Base-by-base conservation (phyloP, 306 rosid genomes). In the Glycine latifolia region DNA sequence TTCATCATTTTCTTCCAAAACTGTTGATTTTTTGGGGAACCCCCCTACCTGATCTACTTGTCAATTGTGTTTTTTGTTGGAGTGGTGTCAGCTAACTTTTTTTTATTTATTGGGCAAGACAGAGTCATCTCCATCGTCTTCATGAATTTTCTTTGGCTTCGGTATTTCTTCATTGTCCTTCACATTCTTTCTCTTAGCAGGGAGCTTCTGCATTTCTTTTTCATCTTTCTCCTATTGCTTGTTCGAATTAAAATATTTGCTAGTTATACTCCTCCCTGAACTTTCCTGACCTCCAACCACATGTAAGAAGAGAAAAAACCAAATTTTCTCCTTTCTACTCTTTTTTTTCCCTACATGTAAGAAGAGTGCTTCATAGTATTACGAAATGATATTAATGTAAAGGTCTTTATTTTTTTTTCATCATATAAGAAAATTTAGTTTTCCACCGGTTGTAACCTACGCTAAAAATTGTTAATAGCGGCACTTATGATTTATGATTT, bases 191-290 rank as follows among this genome's bases (percentile, higher is more conserved):
- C 98, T 89, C 82, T 95, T 95, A 59, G 88, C 89, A 37, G 94
- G 90, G 73, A 87, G 82, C 67, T 79, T 89, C 84, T 46, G 85
- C 0, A 20, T 80, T 70, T 87, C 92, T 61, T 85, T 80, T 71
- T 89, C 93, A 59, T 84, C 95, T 61, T 89, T 80, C 3, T 69
- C 81, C 85, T 90, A 81, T 68, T 82, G 86, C 78, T 90, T 90
- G 73, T 88, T 89, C 6, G 83, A 63, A 17, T 86, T 54, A 85
- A 91, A 89, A 85, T 91, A 88, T 75, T 91, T 90, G 86, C 99
- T 91, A 78, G 98, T 93, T 82, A 88, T 88, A 94, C 90, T 88
- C 81, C 97, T 86, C 66, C 87, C 92, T 6, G 92, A 86, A 81
- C 79, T 86, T 73, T 85, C 92, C 78, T 91, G 89, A 76, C 86